Evolutionary conservation across 1,284 basidiomycete genomes (phyloP).

Genomic region (Cutaneotrichosporon cutaneum): DNA sequence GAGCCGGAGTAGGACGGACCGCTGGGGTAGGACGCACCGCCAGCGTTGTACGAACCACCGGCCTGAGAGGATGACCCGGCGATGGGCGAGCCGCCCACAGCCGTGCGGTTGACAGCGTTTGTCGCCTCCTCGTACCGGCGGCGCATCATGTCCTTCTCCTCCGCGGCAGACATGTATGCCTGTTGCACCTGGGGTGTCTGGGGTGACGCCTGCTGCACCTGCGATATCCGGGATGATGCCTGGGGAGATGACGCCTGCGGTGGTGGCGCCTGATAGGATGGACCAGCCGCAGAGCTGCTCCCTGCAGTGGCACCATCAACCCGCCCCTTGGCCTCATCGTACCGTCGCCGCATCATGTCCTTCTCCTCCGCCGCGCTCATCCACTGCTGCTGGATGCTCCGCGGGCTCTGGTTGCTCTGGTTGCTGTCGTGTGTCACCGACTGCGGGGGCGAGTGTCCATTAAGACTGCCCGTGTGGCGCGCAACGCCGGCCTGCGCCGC

Average conservation of each 20-base stretch:
- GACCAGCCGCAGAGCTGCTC: not conserved
- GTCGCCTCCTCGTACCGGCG: constrained; percentile 52
- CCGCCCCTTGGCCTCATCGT: constrained; percentile 56
- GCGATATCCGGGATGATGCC: not conserved
- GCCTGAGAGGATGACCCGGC: not conserved
- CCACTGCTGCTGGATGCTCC: not conserved
- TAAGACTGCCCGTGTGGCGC: not conserved
- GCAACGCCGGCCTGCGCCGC: constrained; percentile 23
- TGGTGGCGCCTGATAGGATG: not conserved
- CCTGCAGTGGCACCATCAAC: constrained; percentile 14
- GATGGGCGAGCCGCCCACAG: not conserved
- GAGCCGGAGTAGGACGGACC: too few species aligned
- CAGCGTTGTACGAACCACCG: not conserved
- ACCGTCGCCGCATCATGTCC: constrained; percentile 29
- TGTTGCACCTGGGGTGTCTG: not conserved
- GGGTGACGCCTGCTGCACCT: not conserved
- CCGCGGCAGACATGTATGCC: constrained; percentile 19
- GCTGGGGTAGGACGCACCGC: too few species aligned
- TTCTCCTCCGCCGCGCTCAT: constrained; percentile 29
- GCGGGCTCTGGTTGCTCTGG: not conserved
- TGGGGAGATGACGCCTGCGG: not conserved
- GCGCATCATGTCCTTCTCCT: constrained; percentile 31
- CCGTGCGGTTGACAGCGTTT: constrained; percentile 47
- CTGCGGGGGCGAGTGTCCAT: not conserved
- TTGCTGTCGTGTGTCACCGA: constrained; percentile 12